Evolutionary conservation across 352 stramenopile species (phyloP).

Genomic region (Pythium pectinolyticum): DNA sequence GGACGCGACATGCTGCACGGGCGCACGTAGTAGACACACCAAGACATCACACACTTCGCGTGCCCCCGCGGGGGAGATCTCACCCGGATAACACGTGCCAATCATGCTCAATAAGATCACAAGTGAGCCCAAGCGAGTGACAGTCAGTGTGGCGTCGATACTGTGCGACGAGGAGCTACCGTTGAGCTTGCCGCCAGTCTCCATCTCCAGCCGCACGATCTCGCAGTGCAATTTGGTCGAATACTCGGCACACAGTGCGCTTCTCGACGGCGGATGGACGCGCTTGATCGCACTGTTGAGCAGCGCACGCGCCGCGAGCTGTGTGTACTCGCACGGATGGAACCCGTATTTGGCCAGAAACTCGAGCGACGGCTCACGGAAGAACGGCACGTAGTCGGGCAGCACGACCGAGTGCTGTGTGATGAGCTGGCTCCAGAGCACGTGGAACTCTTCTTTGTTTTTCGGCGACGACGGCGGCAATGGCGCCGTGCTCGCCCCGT

Average conservation of each 20-base stretch:
- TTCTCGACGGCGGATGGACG: constrained; percentile 43
- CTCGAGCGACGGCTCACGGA: constrained; percentile 72
- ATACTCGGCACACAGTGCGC: constrained; percentile 65
- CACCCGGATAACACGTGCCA: constrained; percentile 81
- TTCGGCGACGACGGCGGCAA: constrained; percentile 34
- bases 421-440: constrained; percentile 85
- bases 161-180: constrained; percentile 21
- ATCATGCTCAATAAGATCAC: constrained; percentile 85
- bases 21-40: constrained; percentile 58
- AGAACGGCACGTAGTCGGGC: constrained; percentile 65
- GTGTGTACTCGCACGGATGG: constrained; percentile 72
- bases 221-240: constrained; percentile 80
- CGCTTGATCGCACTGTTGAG: constrained; percentile 80
- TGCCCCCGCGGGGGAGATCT: constrained; percentile 72
- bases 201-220: constrained; percentile 68
- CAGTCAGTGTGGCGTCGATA: constrained; percentile 41
- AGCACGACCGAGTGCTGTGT: constrained; percentile 83
- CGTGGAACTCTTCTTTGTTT: constrained; percentile 84
- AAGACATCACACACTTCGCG: constrained; percentile 83
- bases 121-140: constrained; percentile 64
- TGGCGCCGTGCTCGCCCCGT: constrained; percentile 1
- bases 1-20: constrained; percentile 55
- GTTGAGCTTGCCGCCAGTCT: constrained; percentile 47
- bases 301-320: constrained; percentile 66
- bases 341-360: constrained; percentile 76